These are phyloP conservation scores for Brassica cretica DNA, from an alignment of 345 rosid genomes.

Conservation along the genomic window DNA sequence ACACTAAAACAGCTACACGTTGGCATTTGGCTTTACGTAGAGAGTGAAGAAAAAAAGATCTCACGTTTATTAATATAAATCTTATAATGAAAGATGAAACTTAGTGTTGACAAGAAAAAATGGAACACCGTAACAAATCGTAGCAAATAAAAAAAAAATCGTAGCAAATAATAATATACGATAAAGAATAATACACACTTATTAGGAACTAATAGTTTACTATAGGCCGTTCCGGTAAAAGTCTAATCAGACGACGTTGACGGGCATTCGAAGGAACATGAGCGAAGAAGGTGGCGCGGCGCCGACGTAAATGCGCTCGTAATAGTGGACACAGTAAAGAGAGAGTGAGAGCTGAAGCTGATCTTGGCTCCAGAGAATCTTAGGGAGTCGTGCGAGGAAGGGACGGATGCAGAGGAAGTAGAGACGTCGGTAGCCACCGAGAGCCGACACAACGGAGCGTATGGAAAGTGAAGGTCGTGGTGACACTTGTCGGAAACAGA, in stretches of 20 bases:
- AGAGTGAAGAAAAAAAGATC: conserved; percentile 1
- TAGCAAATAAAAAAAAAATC: not conserved
- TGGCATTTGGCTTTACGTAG: conserved; percentile 33
- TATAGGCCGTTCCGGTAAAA: not conserved
- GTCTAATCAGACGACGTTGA: conserved; percentile 51
- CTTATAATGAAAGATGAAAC: not conserved
- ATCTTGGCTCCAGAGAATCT: conserved; percentile 45
- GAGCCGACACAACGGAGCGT: conserved; percentile 75
- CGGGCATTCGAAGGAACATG: conserved; percentile 85
- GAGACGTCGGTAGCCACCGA: conserved; percentile 85
- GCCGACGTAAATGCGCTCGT: conserved; percentile 60
- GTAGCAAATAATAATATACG: conserved; percentile 18
- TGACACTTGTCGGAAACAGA: conserved; percentile 75
- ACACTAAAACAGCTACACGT: conserved; percentile 15
- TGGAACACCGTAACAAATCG: conserved; percentile 15
- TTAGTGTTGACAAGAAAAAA: too few species aligned
- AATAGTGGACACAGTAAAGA: conserved; percentile 75
- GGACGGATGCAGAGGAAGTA: conserved; percentile 82
- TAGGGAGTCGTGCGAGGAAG: conserved; percentile 48
- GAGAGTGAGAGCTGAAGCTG: conserved; percentile 87
- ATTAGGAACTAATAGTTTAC: conserved; percentile 5
- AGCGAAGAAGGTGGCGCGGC: conserved; percentile 71
- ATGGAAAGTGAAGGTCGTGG: conserved; percentile 61
- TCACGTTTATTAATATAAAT: conserved; percentile 30
- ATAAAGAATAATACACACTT: conserved; percentile 29